phyloP scores from a whole-genome alignment of 306 rosid genomes.

The Vigna angularis region DNA sequence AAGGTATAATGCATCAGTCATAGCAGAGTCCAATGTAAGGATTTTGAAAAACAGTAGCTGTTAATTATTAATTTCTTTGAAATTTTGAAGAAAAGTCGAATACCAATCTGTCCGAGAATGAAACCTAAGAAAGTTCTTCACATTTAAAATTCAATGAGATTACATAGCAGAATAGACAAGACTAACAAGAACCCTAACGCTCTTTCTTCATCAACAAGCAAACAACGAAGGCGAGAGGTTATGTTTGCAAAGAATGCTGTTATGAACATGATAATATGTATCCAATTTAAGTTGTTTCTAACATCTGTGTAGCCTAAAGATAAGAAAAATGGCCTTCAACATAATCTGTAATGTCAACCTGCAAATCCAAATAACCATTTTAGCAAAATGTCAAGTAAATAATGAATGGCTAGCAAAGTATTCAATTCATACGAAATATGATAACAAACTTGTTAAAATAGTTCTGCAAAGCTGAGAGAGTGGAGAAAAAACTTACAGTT shows the following conservation, averaged over 20 bases:
- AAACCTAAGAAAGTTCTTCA: conserved; percentile 29
- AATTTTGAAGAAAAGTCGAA: background rate
- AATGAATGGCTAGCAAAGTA: conserved; percentile 20
- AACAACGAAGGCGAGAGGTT: conserved; percentile 38
- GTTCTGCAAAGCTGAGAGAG: background rate
- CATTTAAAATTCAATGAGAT: conserved; percentile 42
- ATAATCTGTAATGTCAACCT: conserved; percentile 74
- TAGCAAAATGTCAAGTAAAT: conserved; percentile 27
- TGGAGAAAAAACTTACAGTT: conserved; percentile 53
- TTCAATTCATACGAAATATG: background rate
- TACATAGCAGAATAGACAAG: conserved; percentile 36
- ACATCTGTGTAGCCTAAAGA: conserved; percentile 67
- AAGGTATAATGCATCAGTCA: background rate
- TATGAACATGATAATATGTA: conserved; percentile 66
- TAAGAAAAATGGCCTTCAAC: conserved; percentile 75
- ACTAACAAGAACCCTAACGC: conserved; percentile 37
- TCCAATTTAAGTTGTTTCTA: conserved; percentile 70
- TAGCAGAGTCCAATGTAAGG: background rate
- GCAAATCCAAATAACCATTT: conserved; percentile 42
- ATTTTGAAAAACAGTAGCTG: background rate
- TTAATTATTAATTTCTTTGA: background rate
- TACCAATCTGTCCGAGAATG: background rate
- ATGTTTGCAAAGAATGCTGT: conserved; percentile 50
- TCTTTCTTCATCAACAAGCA: conserved; percentile 30
- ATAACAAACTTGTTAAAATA: conserved; percentile 4